Conservation (phyloP, 2,329 filamentous ascomycete genomes). For the Colletotrichum sidae region DNA sequence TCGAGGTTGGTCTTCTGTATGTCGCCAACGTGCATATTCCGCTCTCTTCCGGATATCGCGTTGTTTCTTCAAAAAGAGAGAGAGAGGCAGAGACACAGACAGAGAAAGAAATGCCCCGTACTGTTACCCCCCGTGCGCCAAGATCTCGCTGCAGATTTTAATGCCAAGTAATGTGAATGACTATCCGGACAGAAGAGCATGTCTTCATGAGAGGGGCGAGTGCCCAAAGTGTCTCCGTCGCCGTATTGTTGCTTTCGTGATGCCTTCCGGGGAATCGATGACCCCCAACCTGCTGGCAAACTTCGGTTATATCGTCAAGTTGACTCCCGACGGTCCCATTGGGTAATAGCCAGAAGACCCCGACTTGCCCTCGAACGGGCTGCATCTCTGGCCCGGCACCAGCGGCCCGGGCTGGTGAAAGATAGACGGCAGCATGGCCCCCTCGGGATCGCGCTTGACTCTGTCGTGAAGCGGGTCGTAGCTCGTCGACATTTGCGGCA, state of each 20-base stretch:
- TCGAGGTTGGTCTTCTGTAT: constrained; percentile 3
- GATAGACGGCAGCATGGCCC: constrained; percentile 57
- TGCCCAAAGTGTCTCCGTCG: not conserved
- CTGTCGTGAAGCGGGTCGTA: constrained; percentile 44
- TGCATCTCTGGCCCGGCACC: constrained; percentile 55
- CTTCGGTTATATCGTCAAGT: constrained; percentile 48
- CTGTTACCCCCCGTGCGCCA: constrained; percentile 15
- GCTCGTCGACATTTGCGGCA: constrained; percentile 46
- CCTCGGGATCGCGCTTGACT: constrained; percentile 63
- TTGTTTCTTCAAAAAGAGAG: constrained; percentile 4
- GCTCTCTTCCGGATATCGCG: constrained; percentile 19
- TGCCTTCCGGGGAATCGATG: constrained; percentile 22
- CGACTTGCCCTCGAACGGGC: constrained; percentile 65
- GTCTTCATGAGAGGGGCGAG: not conserved
- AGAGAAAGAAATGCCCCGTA: not conserved
- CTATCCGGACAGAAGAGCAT: constrained; percentile 3
- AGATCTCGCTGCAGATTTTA: constrained; percentile 9
- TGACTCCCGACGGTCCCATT: constrained; percentile 60
- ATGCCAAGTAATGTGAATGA: constrained; percentile 18
- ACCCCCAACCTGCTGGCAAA: too few relatives aligned
- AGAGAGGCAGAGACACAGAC: too few relatives aligned
- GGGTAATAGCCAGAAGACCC: constrained; percentile 67
- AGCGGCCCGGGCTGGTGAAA: constrained; percentile 54
- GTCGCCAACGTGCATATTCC: constrained; percentile 9
- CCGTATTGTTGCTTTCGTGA: not conserved